Percentiles rank a stretch among this genome's conserved stretches.
Evolutionary conservation across 192 early-diverging fungal genomes (phyloP).

Genomic region (Coemansia sp.): DNA sequence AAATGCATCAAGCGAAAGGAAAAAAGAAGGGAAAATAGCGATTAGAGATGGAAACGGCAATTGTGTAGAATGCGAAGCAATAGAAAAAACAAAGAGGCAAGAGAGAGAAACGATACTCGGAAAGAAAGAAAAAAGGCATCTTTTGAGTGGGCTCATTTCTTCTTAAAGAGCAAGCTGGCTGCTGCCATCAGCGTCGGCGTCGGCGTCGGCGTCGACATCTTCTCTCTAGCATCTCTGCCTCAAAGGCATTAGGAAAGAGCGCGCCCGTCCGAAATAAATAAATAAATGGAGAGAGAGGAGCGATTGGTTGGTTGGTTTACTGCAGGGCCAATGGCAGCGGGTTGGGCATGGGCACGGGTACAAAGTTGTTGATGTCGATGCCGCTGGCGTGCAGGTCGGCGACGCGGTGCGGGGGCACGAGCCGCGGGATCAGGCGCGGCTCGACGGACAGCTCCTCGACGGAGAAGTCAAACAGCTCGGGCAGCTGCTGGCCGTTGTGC

Average conservation of each 20-base stretch:
- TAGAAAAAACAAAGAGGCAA: background rate
- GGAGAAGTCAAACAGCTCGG: constrained; percentile 90
- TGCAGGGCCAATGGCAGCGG: constrained; percentile 46
- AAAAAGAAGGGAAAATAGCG: background rate
- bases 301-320: constrained; percentile 13
- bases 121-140: background rate
- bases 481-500: constrained; percentile 78
- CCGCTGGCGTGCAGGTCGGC: constrained; percentile 35
- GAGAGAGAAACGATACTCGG: background rate
- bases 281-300: too few relatives aligned
- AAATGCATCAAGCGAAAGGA: too few relatives aligned
- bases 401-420: constrained; percentile 76
- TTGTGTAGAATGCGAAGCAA: background rate
- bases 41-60: background rate
- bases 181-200: too few relatives aligned
- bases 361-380: constrained; percentile 45
- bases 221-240: too few relatives aligned
- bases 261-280: too few relatives aligned
- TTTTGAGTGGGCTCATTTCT: background rate
- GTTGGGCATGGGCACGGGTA: constrained; percentile 35
- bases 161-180: too few relatives aligned
- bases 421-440: constrained; percentile 68
- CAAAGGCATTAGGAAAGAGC: background rate
- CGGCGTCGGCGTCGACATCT: too few relatives aligned
- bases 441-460: constrained; percentile 80